Percentiles rank a stretch among this genome's conserved stretches.
phyloP scores from a whole-genome alignment of 306 rosid species.

The Prunus davidiana region DNA sequence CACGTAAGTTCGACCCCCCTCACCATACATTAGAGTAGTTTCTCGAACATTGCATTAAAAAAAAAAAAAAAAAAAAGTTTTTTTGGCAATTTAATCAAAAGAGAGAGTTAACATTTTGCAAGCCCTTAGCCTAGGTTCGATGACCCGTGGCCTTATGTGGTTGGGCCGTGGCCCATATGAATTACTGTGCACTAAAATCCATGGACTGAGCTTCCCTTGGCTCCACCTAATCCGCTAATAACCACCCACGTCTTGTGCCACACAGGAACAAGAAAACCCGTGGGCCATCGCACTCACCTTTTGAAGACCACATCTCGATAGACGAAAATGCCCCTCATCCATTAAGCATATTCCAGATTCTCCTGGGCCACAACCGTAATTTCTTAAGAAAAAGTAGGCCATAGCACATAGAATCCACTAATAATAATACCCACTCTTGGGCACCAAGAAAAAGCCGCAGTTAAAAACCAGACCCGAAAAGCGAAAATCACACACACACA shows the following conservation, averaged over 20 bases:
- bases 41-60: too few species aligned
- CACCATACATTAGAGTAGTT: too few species aligned
- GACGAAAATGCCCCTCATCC: neutral
- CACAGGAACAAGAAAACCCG: neutral
- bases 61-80: too few species aligned
- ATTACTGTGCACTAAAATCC: neutral
- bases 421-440: neutral
- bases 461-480: neutral
- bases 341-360: conserved; percentile 6
- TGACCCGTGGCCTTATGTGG: too few species aligned
- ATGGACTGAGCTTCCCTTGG: neutral
- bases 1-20: too few species aligned
- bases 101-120: too few species aligned
- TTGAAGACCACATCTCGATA: neutral
- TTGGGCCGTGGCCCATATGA: neutral
- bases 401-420: neutral
- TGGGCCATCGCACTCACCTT: neutral
- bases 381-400: neutral
- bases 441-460: conserved; percentile 1
- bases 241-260: conserved; percentile 2
- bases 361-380: neutral
- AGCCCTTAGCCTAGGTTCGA: too few species aligned
- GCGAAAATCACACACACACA: neutral
- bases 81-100: too few species aligned
- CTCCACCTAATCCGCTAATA: conserved; percentile 16